These are phyloP conservation scores for Candida parachauliodes DNA, from an alignment of 805 yeast species.

Conservation along the genomic window DNA sequence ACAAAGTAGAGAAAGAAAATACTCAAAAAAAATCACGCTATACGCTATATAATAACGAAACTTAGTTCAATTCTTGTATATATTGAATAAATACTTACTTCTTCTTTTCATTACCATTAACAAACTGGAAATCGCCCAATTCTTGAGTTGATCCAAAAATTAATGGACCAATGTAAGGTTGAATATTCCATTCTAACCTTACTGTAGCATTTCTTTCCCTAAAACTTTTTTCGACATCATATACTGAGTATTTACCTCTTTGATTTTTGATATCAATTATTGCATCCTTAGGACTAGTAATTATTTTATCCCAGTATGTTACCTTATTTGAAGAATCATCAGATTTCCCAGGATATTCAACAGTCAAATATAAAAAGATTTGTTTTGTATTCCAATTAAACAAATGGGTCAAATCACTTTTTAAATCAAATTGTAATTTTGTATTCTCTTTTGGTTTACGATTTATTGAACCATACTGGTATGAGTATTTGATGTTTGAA, in stretches of 20 bases:
- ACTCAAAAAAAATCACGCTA: slow-evolving; percentile 18
- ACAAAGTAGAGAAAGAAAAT: slow-evolving; percentile 19
- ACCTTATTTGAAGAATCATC: slow-evolving; percentile 55
- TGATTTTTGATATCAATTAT: slow-evolving; percentile 46
- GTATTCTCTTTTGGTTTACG: slow-evolving; percentile 76
- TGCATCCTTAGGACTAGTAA: slow-evolving; percentile 58
- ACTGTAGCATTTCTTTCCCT: slow-evolving; percentile 63
- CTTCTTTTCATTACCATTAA: slow-evolving; percentile 10
- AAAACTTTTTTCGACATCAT: slow-evolving; percentile 71
- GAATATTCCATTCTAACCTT: slow-evolving; percentile 84
- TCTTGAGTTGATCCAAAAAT: slow-evolving; percentile 55
- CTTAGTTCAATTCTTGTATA: slow-evolving; percentile 1
- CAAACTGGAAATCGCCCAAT: slow-evolving; percentile 28
- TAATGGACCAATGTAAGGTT: slow-evolving; percentile 84
- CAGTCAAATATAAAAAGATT: slow-evolving; percentile 86
- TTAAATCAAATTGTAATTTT: slow-evolving; percentile 66
- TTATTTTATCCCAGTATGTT: slow-evolving; percentile 88
- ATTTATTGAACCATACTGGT: slow-evolving; percentile 62
- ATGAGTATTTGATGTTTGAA: slow-evolving; percentile 50
- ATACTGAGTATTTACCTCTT: slow-evolving; percentile 76
- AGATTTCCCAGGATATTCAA: slow-evolving; percentile 62
- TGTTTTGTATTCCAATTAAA: slow-evolving; percentile 98
- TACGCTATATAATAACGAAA: slow-evolving; percentile 22
- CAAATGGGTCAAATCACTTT: slow-evolving; percentile 67
- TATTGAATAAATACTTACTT: background rate